Base-by-base conservation (phyloP, 345 rosid species). In the Cardamine occulta region DNA sequence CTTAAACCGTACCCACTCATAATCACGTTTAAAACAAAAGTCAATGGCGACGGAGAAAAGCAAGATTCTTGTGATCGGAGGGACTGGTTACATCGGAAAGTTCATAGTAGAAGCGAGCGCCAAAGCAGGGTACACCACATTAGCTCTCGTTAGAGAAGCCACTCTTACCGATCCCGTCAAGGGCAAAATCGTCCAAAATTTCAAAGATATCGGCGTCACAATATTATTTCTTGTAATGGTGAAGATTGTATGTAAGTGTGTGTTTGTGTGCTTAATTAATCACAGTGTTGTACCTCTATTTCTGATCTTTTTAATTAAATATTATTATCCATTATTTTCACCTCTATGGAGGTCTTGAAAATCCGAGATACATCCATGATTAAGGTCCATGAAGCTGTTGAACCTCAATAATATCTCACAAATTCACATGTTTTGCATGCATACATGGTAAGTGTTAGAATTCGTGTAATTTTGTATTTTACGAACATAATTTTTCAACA, bases 61-160 rank as follows among this genome's bases (percentile, higher is more conserved):
- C 74, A 82, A 76, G 51, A 40, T 82, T 73, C 66, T 76, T 47
- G 48, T 79, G 47, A 82, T 82, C 58, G 83, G 83, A 58, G 81
- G 83, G 44, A 79, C 83, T 1, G 85, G 85, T 19, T 80, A 90
- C 83, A 80, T 90, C 55, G 94, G 98, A 19, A 90, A 87, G 58
- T 84, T 86, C 81, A 77, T 90, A 0, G 83, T 88, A 4, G 88
- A 86, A 80, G 95, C 87, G 6, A 85, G 88, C 73, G 86, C 72
- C 0, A 87, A 77, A 61, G 80, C 86, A 4, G 86, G 90, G 6
- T 86, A 90, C 68, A 86, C 85, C 9, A 88, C 93, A 11, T 88
- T 89, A 12, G 89, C 81, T 28, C 66, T 93, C 44, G 88, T 90
- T 6, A 79, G 97, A 55, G 86, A 89, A 71, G 68, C 72, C 34